Conservation (phyloP, 2,329 filamentous ascomycete genomes). For the Aspergillus amoenus region DNA sequence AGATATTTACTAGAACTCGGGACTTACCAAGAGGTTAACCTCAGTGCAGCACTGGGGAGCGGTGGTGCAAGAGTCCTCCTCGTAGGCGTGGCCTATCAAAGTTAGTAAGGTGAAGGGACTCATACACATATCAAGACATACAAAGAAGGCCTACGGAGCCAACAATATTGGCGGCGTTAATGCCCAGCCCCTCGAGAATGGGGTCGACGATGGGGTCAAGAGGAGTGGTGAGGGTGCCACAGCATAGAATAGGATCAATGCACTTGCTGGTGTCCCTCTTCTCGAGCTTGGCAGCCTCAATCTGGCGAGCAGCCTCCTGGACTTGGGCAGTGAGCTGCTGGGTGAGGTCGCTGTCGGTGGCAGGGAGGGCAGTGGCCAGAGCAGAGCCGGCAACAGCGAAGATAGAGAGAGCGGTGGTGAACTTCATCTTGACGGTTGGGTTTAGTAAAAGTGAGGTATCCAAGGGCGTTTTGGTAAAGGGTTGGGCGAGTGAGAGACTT, state of each 20-base stretch:
- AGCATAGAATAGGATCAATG: constrained; percentile 27
- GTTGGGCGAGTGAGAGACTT: neutral
- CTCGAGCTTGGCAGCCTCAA: constrained; percentile 3
- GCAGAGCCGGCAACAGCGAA: constrained; percentile 31
- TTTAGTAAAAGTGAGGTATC: neutral
- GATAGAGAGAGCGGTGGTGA: constrained; percentile 27
- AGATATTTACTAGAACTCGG: neutral
- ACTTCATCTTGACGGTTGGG: constrained; percentile 25
- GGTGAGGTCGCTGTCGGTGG: neutral
- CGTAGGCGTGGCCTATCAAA: constrained; percentile 25
- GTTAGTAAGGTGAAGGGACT: neutral
- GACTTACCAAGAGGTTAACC: constrained; percentile 29
- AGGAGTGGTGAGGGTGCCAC: constrained; percentile 28
- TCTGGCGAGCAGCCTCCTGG: constrained; percentile 10
- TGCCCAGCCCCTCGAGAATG: constrained; percentile 22
- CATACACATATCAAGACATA: constrained; percentile 10
- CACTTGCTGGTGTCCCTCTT: constrained; percentile 19
- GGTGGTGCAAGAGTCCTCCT: constrained; percentile 17
- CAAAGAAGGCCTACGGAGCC: constrained; percentile 30
- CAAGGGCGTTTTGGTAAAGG: neutral
- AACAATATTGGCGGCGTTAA: constrained; percentile 25
- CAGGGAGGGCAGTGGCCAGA: constrained; percentile 23
- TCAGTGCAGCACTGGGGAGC: constrained; percentile 32
- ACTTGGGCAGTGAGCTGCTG: constrained; percentile 18
- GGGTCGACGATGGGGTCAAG: constrained; percentile 27